phyloP scores from a whole-genome alignment of 2,329 filamentous ascomycete genomes.

The Coniochaeta sp. region DNA sequence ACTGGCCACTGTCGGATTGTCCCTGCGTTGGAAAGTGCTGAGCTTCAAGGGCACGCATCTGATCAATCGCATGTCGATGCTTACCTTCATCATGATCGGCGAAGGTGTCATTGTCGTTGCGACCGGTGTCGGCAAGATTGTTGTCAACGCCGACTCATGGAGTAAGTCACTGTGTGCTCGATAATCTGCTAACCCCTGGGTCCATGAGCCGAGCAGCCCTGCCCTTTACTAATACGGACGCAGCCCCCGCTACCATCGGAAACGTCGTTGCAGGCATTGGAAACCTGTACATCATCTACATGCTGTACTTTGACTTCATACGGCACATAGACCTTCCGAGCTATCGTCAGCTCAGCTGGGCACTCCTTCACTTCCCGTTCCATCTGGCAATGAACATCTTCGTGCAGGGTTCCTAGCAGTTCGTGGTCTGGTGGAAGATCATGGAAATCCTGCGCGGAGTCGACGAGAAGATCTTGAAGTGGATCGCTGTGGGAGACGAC shows the following conservation, averaged over 20 bases:
- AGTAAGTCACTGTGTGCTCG: slow-evolving; percentile 14
- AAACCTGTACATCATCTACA: slow-evolving; percentile 38
- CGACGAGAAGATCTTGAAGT: slow-evolving; percentile 9
- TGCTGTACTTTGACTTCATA: slow-evolving; percentile 40
- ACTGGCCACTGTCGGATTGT: slow-evolving; percentile 41
- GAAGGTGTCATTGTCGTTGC: slow-evolving; percentile 56
- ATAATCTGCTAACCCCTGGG: too few relatives aligned
- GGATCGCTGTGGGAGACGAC: slow-evolving; percentile 7
- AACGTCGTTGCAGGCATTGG: slow-evolving; percentile 17
- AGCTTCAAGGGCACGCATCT: slow-evolving; percentile 57
- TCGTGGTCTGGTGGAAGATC: slow-evolving; percentile 38
- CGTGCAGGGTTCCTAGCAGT: slow-evolving; percentile 55
- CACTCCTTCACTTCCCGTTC: slow-evolving; percentile 52
- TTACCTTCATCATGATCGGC: slow-evolving; percentile 59
- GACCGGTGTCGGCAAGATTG: slow-evolving; percentile 41
- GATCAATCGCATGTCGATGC: slow-evolving; percentile 54
- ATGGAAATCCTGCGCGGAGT: slow-evolving; percentile 18
- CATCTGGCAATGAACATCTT: slow-evolving; percentile 56
- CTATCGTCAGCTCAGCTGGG: slow-evolving; percentile 53
- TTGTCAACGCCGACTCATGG: slow-evolving; percentile 32
- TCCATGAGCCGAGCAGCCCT: background rate
- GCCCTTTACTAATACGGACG: background rate
- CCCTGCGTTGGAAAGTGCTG: slow-evolving; percentile 46
- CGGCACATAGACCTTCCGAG: slow-evolving; percentile 52
- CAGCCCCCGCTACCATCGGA: slow-evolving; percentile 4